A percentile compares a stretch with the other conserved stretches of the same genome.
phyloP scores from a whole-genome alignment of 768 basidiomycete species.

The Suillus plorans region DNA sequence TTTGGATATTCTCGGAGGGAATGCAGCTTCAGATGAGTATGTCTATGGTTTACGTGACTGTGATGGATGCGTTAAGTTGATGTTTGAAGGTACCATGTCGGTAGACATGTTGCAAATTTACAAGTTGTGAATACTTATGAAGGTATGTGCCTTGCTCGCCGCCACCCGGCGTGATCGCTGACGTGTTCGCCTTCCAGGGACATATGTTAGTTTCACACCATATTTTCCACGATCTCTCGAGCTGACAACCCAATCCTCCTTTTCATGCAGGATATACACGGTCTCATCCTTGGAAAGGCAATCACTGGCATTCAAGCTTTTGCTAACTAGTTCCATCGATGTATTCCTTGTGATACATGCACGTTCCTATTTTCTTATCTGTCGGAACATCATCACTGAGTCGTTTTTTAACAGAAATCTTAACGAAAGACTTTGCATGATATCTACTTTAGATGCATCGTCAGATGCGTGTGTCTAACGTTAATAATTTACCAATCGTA shows the following conservation, averaged over 20 bases:
- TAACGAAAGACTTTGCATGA: not conserved
- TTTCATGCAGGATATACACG: slow-evolving; percentile 71
- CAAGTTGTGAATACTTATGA: slow-evolving; percentile 98
- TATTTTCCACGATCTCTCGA: slow-evolving; percentile 10
- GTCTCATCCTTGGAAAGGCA: slow-evolving; percentile 92
- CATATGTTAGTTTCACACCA: slow-evolving; percentile 45
- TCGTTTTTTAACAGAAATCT: not conserved
- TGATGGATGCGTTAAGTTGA: not conserved
- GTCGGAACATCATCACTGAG: not conserved
- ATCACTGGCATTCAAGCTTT: slow-evolving; percentile 91
- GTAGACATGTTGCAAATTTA: slow-evolving; percentile 91
- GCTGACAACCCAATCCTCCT: slow-evolving; percentile 7
- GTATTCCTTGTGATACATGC: not conserved
- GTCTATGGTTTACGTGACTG: slow-evolving; percentile 27
- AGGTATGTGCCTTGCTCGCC: slow-evolving; percentile 43
- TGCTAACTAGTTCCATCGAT: slow-evolving; percentile 42
- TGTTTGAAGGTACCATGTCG: slow-evolving; percentile 76
- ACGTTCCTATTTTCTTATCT: not conserved
- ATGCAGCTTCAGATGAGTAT: slow-evolving; percentile 91
- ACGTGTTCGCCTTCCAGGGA: slow-evolving; percentile 39
- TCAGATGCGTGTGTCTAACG: not conserved
- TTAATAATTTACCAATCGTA: not conserved
- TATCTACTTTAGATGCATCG: not conserved
- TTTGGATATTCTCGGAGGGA: slow-evolving; percentile 91
- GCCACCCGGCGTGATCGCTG: slow-evolving; percentile 1